Conservation (phyloP, 345 rosid species). For the Isatis tinctoria region DNA sequence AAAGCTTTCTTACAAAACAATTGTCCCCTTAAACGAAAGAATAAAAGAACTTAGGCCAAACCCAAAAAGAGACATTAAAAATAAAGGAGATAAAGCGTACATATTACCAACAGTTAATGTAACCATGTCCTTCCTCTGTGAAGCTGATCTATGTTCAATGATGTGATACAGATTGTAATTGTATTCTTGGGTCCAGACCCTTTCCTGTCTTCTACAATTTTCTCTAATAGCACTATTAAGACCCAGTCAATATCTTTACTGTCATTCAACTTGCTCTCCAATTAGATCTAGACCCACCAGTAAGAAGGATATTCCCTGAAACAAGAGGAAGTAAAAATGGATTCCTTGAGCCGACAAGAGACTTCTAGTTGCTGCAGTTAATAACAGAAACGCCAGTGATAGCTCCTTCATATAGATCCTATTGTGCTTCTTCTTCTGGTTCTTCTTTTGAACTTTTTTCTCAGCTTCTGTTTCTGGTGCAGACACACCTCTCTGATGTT, state of each 20-base stretch:
- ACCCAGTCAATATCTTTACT: slow-evolving; percentile 2
- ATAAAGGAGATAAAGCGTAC: slow-evolving; percentile 9
- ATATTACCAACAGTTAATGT: slow-evolving; percentile 29
- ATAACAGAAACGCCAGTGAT: slow-evolving; percentile 74
- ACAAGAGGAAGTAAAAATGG: slow-evolving; percentile 95
- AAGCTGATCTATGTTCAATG: slow-evolving; percentile 16
- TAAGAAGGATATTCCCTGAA: slow-evolving; percentile 92
- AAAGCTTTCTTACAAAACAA: slow-evolving; percentile 57
- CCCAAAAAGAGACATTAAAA: slow-evolving; percentile 6
- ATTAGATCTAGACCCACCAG: slow-evolving; percentile 93
- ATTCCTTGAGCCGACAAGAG: slow-evolving; percentile 92
- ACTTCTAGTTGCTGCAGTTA: slow-evolving; percentile 85
- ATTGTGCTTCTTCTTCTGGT: slow-evolving; percentile 70
- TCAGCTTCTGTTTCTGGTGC: slow-evolving; percentile 54
- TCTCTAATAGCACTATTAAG: slow-evolving; percentile 9
- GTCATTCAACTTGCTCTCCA: slow-evolving; percentile 86
- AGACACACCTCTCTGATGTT: slow-evolving; percentile 51
- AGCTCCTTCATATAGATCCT: slow-evolving; percentile 84
- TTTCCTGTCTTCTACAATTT: slow-evolving; percentile 22
- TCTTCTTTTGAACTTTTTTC: slow-evolving; percentile 39
- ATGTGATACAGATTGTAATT: neutral
- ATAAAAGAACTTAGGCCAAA: slow-evolving; percentile 15
- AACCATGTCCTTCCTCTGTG: slow-evolving; percentile 21
- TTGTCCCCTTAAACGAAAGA: slow-evolving; percentile 40
- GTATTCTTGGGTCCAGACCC: slow-evolving; percentile 16